Evolutionary conservation across 75 land plant genomes (phyloP).

Genomic region (Cryptomeria japonica): DNA sequence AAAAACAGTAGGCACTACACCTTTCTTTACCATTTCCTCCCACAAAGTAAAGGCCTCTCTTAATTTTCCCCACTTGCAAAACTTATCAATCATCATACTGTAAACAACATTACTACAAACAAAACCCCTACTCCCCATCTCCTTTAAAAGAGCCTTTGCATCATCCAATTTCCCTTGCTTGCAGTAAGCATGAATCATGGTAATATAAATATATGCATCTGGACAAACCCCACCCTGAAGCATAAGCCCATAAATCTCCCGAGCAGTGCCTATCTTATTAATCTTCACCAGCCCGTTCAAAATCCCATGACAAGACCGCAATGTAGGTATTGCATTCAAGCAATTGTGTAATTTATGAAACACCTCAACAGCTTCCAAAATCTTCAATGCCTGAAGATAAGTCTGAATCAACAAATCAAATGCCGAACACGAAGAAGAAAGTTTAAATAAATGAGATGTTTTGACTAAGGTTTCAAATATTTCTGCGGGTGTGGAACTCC

Average conservation of each 20-base stretch:
- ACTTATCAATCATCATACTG: conserved; percentile 72
- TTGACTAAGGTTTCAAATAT: conserved; percentile 7
- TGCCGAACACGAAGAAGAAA: conserved; percentile 6
- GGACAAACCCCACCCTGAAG: conserved; percentile 39
- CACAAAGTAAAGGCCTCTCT: conserved; percentile 46
- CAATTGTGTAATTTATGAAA: conserved; percentile 16
- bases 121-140: conserved; percentile 58
- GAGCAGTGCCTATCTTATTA: conserved; percentile 29
- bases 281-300: conserved; percentile 39
- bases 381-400: conserved; percentile 37
- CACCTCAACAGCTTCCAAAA: conserved; percentile 34
- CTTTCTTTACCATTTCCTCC: conserved; percentile 50
- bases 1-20: conserved; percentile 47
- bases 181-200: conserved; percentile 64
- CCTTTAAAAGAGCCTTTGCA: conserved; percentile 60
- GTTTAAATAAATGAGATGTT: neutral
- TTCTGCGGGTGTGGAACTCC: neutral
- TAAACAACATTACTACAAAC: conserved; percentile 75
- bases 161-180: conserved; percentile 58
- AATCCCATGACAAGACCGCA: conserved; percentile 37
- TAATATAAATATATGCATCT: conserved; percentile 66
- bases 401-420: conserved; percentile 52
- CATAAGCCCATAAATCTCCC: conserved; percentile 47
- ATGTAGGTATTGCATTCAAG: conserved; percentile 16
- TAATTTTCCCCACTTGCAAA: conserved; percentile 60